A percentile compares a stretch with the other conserved stretches of the same genome.
Evolutionary conservation across 1,139 yeast genomes (phyloP).

Genomic region (Kodamaea fungicola): DNA sequence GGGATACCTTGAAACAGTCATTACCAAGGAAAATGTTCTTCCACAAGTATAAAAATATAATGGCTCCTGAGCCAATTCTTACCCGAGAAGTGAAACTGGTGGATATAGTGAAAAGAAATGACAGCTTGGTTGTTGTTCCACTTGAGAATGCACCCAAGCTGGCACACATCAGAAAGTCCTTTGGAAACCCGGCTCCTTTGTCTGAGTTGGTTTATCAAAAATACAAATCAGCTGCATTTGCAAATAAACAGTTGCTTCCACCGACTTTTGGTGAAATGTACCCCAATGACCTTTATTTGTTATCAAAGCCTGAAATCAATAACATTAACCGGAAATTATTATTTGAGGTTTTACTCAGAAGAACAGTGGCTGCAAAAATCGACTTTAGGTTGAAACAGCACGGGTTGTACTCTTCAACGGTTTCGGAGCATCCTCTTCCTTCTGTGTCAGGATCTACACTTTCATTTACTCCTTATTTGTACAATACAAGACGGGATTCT

Average conservation of each 20-base stretch:
- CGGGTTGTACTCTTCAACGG: conserved; percentile 3
- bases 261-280: conserved; percentile 29
- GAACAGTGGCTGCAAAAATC: conserved; percentile 45
- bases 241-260: conserved; percentile 16
- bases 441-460: conserved; percentile 5
- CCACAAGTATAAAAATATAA: conserved; percentile 19
- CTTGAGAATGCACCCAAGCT: background rate
- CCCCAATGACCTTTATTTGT: conserved; percentile 27
- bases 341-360: conserved; percentile 36
- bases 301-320: conserved; percentile 24
- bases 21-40: conserved; percentile 29
- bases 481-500: background rate
- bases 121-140: background rate
- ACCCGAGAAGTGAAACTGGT: conserved; percentile 7
- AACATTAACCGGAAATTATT: conserved; percentile 30
- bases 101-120: conserved; percentile 1
- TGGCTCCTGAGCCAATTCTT: conserved; percentile 23
- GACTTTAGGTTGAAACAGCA: conserved; percentile 30
- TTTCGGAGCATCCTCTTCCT: conserved; percentile 2
- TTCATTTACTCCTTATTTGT: background rate
- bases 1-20: conserved; percentile 22
- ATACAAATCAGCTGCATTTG: conserved; percentile 30
- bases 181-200: conserved; percentile 5
- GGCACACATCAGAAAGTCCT: background rate
- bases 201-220: conserved; percentile 12